A percentile compares a stretch with the other conserved stretches of the same genome.
These are phyloP conservation scores for Kodamaea lidongshanica DNA, from an alignment of 805 yeast species.

Conservation along the genomic window DNA sequence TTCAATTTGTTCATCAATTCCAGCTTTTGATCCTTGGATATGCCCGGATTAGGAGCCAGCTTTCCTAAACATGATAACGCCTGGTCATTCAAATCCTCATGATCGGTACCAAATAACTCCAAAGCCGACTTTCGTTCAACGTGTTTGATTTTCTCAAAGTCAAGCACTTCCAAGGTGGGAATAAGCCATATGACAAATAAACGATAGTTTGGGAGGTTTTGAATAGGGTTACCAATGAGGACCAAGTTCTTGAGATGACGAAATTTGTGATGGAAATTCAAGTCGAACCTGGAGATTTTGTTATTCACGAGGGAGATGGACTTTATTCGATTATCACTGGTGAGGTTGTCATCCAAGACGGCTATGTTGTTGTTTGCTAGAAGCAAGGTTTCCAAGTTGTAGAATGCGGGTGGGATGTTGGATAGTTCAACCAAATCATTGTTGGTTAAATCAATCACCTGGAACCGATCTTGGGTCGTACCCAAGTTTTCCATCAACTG, in stretches of 20 bases:
- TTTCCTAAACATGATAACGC: constrained; percentile 12
- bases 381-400: constrained; percentile 46
- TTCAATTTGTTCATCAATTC: constrained; percentile 48
- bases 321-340: constrained; percentile 36
- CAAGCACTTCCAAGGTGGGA: constrained; percentile 61
- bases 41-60: constrained; percentile 9
- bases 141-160: constrained; percentile 56
- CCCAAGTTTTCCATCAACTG: constrained; percentile 33
- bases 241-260: constrained; percentile 42
- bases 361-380: constrained; percentile 58
- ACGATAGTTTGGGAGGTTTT: constrained; percentile 49
- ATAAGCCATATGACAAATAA: constrained; percentile 51
- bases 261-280: constrained; percentile 29
- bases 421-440: constrained; percentile 59
- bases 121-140: constrained; percentile 45
- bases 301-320: constrained; percentile 50
- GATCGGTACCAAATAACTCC: constrained; percentile 32
- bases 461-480: constrained; percentile 29
- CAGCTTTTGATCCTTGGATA: constrained; percentile 50
- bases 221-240: constrained; percentile 55
- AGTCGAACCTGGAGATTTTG: constrained; percentile 38
- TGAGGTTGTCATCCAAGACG: constrained; percentile 27
- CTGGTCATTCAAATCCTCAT: constrained; percentile 16
- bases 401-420: constrained; percentile 37
- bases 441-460: constrained; percentile 66